A percentile compares a stretch with the other conserved stretches of the same genome.
Evolutionary conservation across 2,329 filamentous ascomycete species (phyloP).

Genomic region (Drechslerella stenobrocha): DNA sequence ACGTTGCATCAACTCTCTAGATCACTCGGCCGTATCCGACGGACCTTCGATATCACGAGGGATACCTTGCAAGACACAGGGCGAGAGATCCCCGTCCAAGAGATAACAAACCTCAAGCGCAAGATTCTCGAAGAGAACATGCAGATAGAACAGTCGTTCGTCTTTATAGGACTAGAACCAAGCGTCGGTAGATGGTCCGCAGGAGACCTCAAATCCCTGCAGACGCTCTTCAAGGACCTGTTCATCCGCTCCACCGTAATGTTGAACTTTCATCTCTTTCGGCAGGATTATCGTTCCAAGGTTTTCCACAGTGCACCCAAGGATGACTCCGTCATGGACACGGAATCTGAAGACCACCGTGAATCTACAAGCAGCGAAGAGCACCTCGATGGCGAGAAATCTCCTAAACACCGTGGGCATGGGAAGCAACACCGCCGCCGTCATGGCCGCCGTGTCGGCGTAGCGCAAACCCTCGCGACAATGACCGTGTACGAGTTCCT

Average conservation of each 20-base stretch:
- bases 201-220: constrained; percentile 29
- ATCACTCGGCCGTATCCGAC: constrained; percentile 51
- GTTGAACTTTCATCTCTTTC: constrained; percentile 41
- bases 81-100: constrained; percentile 27
- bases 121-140: constrained; percentile 30
- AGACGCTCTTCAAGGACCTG: constrained; percentile 28
- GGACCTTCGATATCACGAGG: constrained; percentile 28
- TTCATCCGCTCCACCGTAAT: constrained; percentile 30
- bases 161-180: constrained; percentile 32
- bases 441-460: constrained; percentile 9
- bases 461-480: constrained; percentile 31
- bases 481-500: constrained; percentile 43
- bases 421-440: constrained; percentile 15
- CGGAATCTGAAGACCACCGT: constrained; percentile 2
- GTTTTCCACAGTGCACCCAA: constrained; percentile 19
- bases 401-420: constrained; percentile 9
- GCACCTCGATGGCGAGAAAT: constrained; percentile 4
- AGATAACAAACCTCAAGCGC: constrained; percentile 30
- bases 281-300: constrained; percentile 38
- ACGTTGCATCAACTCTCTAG: constrained; percentile 54
- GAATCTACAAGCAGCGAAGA: constrained; percentile 17
- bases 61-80: constrained; percentile 15
- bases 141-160: constrained; percentile 24
- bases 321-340: background rate
- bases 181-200: constrained; percentile 43